Evolutionary conservation across 768 basidiomycete species (phyloP).

Genomic region (Suillus americanus): DNA sequence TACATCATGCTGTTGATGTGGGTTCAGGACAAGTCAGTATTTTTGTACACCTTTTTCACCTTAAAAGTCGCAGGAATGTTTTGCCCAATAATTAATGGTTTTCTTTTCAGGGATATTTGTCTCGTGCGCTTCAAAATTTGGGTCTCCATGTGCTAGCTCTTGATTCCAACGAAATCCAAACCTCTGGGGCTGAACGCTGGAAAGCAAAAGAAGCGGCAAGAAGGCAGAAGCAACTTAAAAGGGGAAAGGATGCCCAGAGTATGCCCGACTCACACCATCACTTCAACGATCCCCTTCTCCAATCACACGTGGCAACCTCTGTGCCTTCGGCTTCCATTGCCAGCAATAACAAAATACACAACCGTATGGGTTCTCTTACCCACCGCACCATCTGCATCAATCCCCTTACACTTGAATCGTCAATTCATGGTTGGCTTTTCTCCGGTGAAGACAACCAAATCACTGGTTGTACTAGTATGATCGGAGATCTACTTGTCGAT

Average conservation of each 20-base stretch:
- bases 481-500: not conserved
- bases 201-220: slow-evolving; percentile 25
- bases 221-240: slow-evolving; percentile 16
- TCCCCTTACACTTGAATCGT: slow-evolving; percentile 41
- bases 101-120: slow-evolving; percentile 56
- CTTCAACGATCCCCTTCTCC: not conserved
- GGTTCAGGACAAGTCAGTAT: slow-evolving; percentile 67
- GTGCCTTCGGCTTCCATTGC: not conserved
- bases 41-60: not conserved
- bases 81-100: slow-evolving; percentile 2
- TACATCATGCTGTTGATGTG: slow-evolving; percentile 62
- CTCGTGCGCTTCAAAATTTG: slow-evolving; percentile 42
- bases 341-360: not conserved
- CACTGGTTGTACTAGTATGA: not conserved
- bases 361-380: slow-evolving; percentile 40
- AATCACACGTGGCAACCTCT: slow-evolving; percentile 1
- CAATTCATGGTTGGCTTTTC: slow-evolving; percentile 55
- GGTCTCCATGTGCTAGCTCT: slow-evolving; percentile 60
- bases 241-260: slow-evolving; percentile 5
- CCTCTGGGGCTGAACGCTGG: slow-evolving; percentile 54
- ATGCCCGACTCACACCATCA: not conserved
- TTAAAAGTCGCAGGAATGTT: not conserved
- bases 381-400: slow-evolving; percentile 60
- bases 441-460: slow-evolving; percentile 6
- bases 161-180: slow-evolving; percentile 60